Base-by-base conservation (phyloP, 805 yeast species). In the Cyberlindnera samutprakarnensis region DNA sequence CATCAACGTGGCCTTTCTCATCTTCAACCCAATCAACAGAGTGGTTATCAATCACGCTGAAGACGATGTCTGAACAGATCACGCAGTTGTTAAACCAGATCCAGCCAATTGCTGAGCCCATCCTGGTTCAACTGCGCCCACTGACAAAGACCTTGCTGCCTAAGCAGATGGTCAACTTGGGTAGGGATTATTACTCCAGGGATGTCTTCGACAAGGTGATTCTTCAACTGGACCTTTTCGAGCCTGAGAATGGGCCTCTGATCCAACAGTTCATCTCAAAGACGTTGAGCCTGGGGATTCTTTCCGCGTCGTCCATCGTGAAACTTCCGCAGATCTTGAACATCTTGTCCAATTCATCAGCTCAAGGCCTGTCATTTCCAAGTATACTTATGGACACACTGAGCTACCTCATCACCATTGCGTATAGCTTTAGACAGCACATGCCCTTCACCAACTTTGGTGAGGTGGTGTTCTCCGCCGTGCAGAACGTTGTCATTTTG, bases 281-380 rank as follows among this genome's bases (percentile, higher is more conserved):
- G 32, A 44, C 56, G 1, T 31, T 64, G 16, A 56, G 64, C 17
- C 32, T 59, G 22, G 66, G 59, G 6, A 59, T 64, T 20, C 53
- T 64, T 24, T 42, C 50, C 2, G 46, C 56, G 28, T 54, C 66
- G 3, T 52, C 64, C 3, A 43, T 61, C 14, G 57, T 62, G 24
- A 64, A 64, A 37, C 39, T 65, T 1, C 70, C 70, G 7, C 69
- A 65, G 42, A 56, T 64, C 28, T n/a, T 51, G 9, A 44, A 53
- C 26, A 49, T 64, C 22, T 24, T 64, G 16, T 32, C 40, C 13
- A 42, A 57, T 8, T 33, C 42, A 9, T 56, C 63, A 4, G 61
- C 59, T 9, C 43, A 32, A 4, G 68, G 68, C 5, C 38, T 64
- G 12, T 61, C 66, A 4, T 41, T 58, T 23, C 20, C 43, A 12